Percentiles rank a stretch among this genome's conserved stretches.
These are phyloP conservation scores for Cladosporium sp. DNA, from an alignment of 2,329 filamentous ascomycete genomes.

Conservation along the genomic window DNA sequence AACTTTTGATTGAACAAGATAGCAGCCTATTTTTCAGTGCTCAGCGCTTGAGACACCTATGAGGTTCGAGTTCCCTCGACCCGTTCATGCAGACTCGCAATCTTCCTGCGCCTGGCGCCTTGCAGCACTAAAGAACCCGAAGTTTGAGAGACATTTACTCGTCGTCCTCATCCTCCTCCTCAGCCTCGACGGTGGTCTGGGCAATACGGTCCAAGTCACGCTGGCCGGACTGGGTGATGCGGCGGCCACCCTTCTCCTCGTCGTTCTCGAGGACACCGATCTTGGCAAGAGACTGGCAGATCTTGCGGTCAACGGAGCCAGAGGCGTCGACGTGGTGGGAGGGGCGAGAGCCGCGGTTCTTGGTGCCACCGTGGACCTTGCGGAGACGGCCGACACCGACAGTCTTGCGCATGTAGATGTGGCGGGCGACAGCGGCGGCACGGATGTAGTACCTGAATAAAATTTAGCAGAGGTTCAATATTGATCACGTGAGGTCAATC, in stretches of 20 bases:
- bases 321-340: constrained; percentile 94
- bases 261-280: constrained; percentile 97
- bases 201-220: constrained; percentile 87
- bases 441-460: constrained; percentile 66
- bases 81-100: constrained; percentile 5
- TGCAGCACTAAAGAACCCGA: constrained; percentile 9
- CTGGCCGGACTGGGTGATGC: constrained; percentile 97
- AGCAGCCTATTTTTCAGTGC: constrained; percentile 7
- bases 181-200: constrained; percentile 48
- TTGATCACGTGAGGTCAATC: background rate
- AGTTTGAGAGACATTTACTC: constrained; percentile 18
- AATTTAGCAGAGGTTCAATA: background rate
- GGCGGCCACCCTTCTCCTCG: constrained; percentile 96
- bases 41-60: constrained; percentile 14
- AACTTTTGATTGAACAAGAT: constrained; percentile 12
- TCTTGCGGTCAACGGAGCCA: constrained; percentile 94
- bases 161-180: constrained; percentile 45
- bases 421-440: constrained; percentile 89
- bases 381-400: constrained; percentile 97
- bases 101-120: constrained; percentile 12
- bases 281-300: constrained; percentile 97
- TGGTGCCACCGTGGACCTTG: constrained; percentile 84
- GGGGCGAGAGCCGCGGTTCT: constrained; percentile 92
- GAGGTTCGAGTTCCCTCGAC: constrained; percentile 10
- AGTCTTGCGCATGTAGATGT: constrained; percentile 99